Evolutionary conservation across 2,329 filamentous ascomycete species (phyloP).

Genomic region (Knufia fluminis): DNA sequence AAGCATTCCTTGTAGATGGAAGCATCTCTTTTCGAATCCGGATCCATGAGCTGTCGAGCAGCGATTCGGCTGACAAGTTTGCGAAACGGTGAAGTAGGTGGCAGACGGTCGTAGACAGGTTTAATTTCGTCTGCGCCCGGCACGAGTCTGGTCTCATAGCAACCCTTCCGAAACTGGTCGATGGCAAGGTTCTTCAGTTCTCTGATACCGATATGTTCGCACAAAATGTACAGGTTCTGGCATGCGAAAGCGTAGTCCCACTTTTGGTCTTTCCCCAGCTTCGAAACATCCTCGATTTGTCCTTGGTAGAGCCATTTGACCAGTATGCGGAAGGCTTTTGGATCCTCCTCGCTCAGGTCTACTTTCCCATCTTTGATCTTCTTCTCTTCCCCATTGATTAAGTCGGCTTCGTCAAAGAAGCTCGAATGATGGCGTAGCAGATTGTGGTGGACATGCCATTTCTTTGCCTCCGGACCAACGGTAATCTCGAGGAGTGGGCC

Average conservation of each 20-base stretch:
- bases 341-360: conserved; percentile 42
- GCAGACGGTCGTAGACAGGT: conserved; percentile 42
- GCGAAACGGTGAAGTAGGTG: conserved; percentile 39
- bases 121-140: conserved; percentile 47
- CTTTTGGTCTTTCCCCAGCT: conserved; percentile 38
- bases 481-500: conserved; percentile 44
- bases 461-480: conserved; percentile 39
- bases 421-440: conserved; percentile 46
- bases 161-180: conserved; percentile 44
- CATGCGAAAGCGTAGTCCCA: conserved; percentile 47
- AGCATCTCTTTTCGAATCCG: conserved; percentile 40
- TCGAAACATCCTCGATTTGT: conserved; percentile 41
- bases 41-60: conserved; percentile 50
- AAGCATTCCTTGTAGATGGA: conserved; percentile 44
- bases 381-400: conserved; percentile 27
- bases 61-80: conserved; percentile 44
- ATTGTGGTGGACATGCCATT: conserved; percentile 45
- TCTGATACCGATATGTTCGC: conserved; percentile 42
- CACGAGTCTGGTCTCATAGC: conserved; percentile 42
- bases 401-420: conserved; percentile 32
- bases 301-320: conserved; percentile 51
- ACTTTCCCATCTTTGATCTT: conserved; percentile 29
- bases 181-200: conserved; percentile 46
- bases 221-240: conserved; percentile 45
- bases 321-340: conserved; percentile 44